These are phyloP conservation scores for Pythium dissotocum DNA, from an alignment of 352 stramenopile genomes.

Conservation along the genomic window DNA sequence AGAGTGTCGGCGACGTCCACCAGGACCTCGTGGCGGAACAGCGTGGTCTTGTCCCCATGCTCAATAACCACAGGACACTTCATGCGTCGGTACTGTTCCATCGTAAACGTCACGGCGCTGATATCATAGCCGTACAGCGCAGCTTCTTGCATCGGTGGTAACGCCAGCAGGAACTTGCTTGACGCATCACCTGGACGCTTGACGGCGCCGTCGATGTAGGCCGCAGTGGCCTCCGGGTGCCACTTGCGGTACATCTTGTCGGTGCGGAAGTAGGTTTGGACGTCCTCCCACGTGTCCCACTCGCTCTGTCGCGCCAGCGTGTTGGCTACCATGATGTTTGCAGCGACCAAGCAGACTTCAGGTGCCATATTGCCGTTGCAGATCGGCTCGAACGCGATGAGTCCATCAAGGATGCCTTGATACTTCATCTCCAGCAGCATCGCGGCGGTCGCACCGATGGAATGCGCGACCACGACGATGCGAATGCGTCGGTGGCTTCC, in stretches of 20 bases:
- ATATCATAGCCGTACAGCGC: slow-evolving; percentile 32
- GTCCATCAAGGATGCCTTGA: slow-evolving; percentile 33
- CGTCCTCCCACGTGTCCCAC: slow-evolving; percentile 4
- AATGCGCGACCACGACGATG: slow-evolving; percentile 16
- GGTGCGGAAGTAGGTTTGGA: slow-evolving; percentile 32
- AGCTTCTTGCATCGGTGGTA: slow-evolving; percentile 34
- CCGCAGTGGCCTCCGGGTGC: slow-evolving; percentile 34
- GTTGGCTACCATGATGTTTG: slow-evolving; percentile 10
- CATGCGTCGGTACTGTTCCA: not conserved
- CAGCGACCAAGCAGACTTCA: not conserved
- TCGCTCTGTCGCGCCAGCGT: not conserved
- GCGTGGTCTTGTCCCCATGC: slow-evolving; percentile 16
- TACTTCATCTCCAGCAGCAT: slow-evolving; percentile 39
- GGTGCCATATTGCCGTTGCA: slow-evolving; percentile 20
- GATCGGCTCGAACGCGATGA: slow-evolving; percentile 42
- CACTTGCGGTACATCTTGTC: slow-evolving; percentile 38
- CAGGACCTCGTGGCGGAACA: slow-evolving; percentile 6
- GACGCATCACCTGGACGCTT: slow-evolving; percentile 5
- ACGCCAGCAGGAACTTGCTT: not conserved
- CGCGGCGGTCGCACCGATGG: slow-evolving; percentile 21
- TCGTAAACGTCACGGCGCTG: slow-evolving; percentile 11
- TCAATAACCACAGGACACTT: slow-evolving; percentile 14
- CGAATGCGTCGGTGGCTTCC: slow-evolving; percentile 2
- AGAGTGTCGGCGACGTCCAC: not conserved
- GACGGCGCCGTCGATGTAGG: slow-evolving; percentile 38